Evolutionary conservation across 2,329 filamentous ascomycete species (phyloP), one percentile per base, ranked within the genome.

Genomic region (Penicillium sp.): DNA sequence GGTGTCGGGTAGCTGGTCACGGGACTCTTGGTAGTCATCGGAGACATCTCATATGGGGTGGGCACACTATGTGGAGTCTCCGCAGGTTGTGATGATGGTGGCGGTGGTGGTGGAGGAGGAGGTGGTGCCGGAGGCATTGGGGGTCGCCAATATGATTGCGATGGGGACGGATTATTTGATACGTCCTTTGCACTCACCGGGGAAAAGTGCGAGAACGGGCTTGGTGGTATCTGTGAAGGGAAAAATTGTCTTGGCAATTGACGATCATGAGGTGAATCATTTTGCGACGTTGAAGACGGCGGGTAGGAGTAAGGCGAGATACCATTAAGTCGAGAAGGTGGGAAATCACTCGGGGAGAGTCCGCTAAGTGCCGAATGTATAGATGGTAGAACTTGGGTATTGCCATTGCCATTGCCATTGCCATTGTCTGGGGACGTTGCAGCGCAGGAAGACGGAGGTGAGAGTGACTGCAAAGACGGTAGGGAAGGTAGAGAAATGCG

Each of bases 1-100:
- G 75, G 75, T 3, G 74, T 77, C 8, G 74, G 75, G 57, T 77
- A 77, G 42, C 62, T 67, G 7, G 67, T 67, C 7, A 67, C 64
- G 3, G 74, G 73, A 24, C 71, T 77, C 23, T 70, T 68, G 4
- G 63, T 66, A 9, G 65, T 63, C 47, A 71, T 65, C 10, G 70
- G 63, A 8, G 65, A 62, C 19, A 62, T 55, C 18, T 72, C 69
- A 33, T 67, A 69, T 34, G 69, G 60, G 26, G 67, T 65, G 57
- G 55, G 64, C 52, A 53, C 67, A 64, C 37, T 33, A 7, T 43
- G 40, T 34, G 62, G 52, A 36, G 66, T 61, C 13, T 70, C 68
- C 9, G 67, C 54, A 37, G 68, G 68, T 11, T 64, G 55, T 18
- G 49, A 47, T 21, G 49, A 42, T 8, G 56, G 48, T 1, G 58